Base-by-base conservation (phyloP, 345 rosid species). In the Eucalyptus caleyi region DNA sequence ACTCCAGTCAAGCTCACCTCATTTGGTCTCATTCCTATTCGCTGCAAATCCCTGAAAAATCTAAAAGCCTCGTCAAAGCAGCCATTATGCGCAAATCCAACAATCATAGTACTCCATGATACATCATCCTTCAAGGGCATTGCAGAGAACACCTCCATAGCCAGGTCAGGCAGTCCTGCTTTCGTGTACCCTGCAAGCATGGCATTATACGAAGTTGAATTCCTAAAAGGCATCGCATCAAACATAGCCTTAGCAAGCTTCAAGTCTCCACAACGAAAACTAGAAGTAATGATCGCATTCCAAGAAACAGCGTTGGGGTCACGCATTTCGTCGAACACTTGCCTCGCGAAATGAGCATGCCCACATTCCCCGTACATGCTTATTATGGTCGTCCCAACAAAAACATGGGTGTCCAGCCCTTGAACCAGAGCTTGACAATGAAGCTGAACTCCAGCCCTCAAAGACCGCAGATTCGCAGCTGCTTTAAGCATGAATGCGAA, bases 401-500 rank as follows among this genome's bases (percentile, higher is more conserved):
- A 90, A 30, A 88, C 53, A 72, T 90, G 88, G 60, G 50, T 45
- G 27, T 86, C n/a, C 26, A 90, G 86, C 32, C 91, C 91, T 34
- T 69, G 88, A 85, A 16, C 26, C 42, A 90, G 50, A 67, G 89
- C 87, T 88, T n/a, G 86, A 53, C 88, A 90, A 15, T 90, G 91
- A 54, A 90, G 59, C 90, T 95, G 98, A 91, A 88, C 45, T 8
- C 98, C 98, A 18, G 89, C 91, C 80, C 87, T 51, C 30, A 94
- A 82, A 30, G 91, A 94, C 91, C 96, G 67, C 27, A 90, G 87
- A 89, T 90, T 92, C n/a, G 95, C 96, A 1, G 93, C 95, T 4
- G 97, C 96, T 90, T 96, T 96, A 32, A 96, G 93, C 37, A 89
- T 81, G 53, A 96, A 96, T 18, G 96, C 95, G 59, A 94, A 95